Base-by-base conservation (phyloP, 1,139 yeast species). In the Yamadazyma kanchanaburiensis region DNA sequence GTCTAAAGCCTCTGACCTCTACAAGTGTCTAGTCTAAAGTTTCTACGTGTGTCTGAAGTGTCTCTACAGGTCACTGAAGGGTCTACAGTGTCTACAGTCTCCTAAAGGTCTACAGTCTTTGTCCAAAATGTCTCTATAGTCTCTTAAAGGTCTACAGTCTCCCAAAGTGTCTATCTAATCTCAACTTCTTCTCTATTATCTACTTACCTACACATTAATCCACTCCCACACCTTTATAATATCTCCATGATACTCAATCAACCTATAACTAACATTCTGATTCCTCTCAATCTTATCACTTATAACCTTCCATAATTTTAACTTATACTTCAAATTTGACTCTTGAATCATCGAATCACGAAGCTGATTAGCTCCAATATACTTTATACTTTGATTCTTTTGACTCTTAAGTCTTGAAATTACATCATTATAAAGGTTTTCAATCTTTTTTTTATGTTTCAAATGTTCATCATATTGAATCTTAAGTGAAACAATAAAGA, bases 151-250 rank as follows among this genome's bases (percentile, higher is more conserved):
- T n/a, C n/a, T n/a, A n/a, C n/a, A n/a, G n/a, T n/a, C n/a, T n/a
- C n/a, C n/a, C n/a, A n/a, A n/a, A n/a, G n/a, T n/a, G n/a, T n/a
- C n/a, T n/a, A n/a, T n/a, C n/a, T n/a, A n/a, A n/a, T n/a, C n/a
- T n/a, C n/a, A n/a, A n/a, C n/a, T n/a, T n/a, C n/a, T n/a, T n/a
- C n/a, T n/a, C n/a, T 18, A 10, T 10, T 18, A 7, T 18, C 20
- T 18, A 10, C 20, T 18, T 10, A 8, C 20, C 20, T 18, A 18
- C 20, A 18, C 7, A 18, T 18, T 10, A 18, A 80, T 68, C 95
- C 95, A 88, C 49, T 86, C 87, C 95, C 95, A 87, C 19, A 86
- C 87, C 48, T 80, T 77, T 77, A 83, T 77, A 38, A 87, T 82
- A 44, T 87, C 96, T 4, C 96, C 96, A 45, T 81, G 85, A 24